Percentiles rank a stretch among this genome's conserved stretches.
Conservation (phyloP, 208 protist species). For the Balamuthia mandrillaris region DNA sequence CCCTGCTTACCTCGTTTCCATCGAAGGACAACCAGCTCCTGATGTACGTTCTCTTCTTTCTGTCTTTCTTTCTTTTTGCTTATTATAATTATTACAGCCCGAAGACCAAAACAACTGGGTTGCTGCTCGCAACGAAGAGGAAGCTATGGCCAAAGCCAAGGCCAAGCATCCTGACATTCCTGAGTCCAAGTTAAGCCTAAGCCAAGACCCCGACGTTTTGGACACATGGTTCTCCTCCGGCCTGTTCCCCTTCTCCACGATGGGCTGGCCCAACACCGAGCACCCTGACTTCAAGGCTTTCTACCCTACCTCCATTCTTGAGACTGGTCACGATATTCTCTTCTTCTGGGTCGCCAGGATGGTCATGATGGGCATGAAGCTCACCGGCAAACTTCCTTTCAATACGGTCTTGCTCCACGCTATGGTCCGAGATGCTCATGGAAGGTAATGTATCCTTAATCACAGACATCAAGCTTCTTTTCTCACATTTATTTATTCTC, state of each 20-base stretch:
- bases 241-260: conserved; percentile 87
- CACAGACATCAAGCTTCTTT: no score
- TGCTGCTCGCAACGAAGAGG: conserved; percentile 84
- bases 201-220: conserved; percentile 98
- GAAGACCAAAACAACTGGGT: conserved; percentile 78
- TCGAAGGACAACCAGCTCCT: conserved; percentile 46
- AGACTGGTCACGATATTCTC: conserved; percentile 96
- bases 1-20: conserved; percentile 91
- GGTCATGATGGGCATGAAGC: conserved; percentile 97
- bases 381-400: conserved; percentile 94
- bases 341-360: conserved; percentile 99
- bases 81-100: neutral
- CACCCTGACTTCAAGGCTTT: conserved; percentile 59
- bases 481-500: no score
- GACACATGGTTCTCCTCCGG: conserved; percentile 99
- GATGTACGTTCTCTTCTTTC: neutral
- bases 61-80: no score
- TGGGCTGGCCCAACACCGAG: conserved; percentile 54
- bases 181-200: conserved; percentile 43
- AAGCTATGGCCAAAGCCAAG: conserved; percentile 79
- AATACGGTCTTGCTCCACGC: conserved; percentile 71
- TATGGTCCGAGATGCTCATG: conserved; percentile 98
- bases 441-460: no score
- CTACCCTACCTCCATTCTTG: conserved; percentile 71
- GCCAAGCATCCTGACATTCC: neutral